Conservation (phyloP, 1,284 basidiomycete genomes). For the Athelia psychrophila region DNA sequence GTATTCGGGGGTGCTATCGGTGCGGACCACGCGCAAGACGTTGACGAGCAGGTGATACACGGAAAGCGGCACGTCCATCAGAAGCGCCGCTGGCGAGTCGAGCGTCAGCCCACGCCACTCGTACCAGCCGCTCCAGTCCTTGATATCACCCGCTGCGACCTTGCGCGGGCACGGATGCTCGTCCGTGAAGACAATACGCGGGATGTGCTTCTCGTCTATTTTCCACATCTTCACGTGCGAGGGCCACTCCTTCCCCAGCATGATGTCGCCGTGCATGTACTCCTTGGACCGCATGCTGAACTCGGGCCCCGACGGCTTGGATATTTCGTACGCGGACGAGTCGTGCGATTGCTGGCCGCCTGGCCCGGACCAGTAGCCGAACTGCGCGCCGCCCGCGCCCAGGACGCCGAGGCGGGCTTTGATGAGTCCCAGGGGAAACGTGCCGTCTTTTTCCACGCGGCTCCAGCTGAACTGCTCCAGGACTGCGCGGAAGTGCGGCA, state of each 20-base stretch:
- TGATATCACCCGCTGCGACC: slow-evolving; percentile 8
- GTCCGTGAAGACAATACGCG: slow-evolving; percentile 9
- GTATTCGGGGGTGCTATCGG: slow-evolving; percentile 11
- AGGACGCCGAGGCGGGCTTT: slow-evolving; percentile 36
- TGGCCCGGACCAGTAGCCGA: slow-evolving; percentile 35
- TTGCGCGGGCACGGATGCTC: slow-evolving; percentile 7
- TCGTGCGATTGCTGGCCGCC: slow-evolving; percentile 31
- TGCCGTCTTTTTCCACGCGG: slow-evolving; percentile 36
- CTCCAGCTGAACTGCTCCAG: slow-evolving; percentile 37
- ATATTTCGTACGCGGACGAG: slow-evolving; percentile 2
- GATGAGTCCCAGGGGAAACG: slow-evolving; percentile 28
- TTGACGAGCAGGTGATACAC: slow-evolving; percentile 33
- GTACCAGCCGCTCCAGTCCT: slow-evolving; percentile 39
- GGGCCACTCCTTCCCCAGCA: slow-evolving; percentile 15
- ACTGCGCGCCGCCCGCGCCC: slow-evolving; percentile 24
- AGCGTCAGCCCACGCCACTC: slow-evolving; percentile 34
- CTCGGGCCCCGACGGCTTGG: neutral
- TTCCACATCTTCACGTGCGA: slow-evolving; percentile 14
- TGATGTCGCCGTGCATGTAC: slow-evolving; percentile 12
- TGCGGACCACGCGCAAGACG: slow-evolving; percentile 26
- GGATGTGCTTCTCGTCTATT: slow-evolving; percentile 10
- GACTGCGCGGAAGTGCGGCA: slow-evolving; percentile 25
- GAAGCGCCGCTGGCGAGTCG: slow-evolving; percentile 36
- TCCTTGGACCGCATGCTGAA: neutral
- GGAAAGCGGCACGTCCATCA: slow-evolving; percentile 36